Percentiles rank a stretch among this genome's conserved stretches.
Conservation (phyloP, 2,329 filamentous ascomycete species). For the Fonsecaea nubica region DNA sequence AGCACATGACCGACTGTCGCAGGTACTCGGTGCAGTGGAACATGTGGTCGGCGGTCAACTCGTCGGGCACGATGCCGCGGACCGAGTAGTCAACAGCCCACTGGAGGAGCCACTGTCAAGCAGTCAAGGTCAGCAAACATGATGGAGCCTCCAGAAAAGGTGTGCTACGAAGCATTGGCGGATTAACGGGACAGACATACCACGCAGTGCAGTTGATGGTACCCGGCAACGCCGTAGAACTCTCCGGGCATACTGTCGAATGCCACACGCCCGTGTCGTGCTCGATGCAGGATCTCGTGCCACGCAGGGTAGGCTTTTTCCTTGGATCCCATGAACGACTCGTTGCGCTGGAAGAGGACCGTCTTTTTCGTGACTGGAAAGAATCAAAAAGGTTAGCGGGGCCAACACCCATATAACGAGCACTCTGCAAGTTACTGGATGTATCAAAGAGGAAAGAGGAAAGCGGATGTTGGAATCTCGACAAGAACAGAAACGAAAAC, state of each 20-base stretch:
- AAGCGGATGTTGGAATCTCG: neutral
- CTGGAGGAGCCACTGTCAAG: conserved; percentile 8
- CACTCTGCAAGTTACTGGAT: no score
- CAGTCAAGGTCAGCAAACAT: neutral
- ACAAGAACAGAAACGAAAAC: neutral
- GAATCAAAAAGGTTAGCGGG: neutral
- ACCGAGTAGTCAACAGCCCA: conserved; percentile 9
- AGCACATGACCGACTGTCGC: conserved; percentile 16
- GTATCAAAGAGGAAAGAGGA: neutral
- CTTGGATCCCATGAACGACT: conserved; percentile 12
- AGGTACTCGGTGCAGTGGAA: conserved; percentile 16
- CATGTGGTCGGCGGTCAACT: conserved; percentile 14
- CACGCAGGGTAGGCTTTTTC: conserved; percentile 7
- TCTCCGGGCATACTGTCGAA: conserved; percentile 13
- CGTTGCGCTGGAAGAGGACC: conserved; percentile 12
- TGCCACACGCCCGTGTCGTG: conserved; percentile 6
- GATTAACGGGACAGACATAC: neutral
- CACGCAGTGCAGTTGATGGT: conserved; percentile 18
- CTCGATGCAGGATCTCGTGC: conserved; percentile 14
- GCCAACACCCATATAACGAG: neutral
- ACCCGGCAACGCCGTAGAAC: conserved; percentile 13
- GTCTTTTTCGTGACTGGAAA: conserved; percentile 14
- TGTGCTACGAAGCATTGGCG: neutral
- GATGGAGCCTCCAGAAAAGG: neutral
- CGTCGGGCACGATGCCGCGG: conserved; percentile 7